These are phyloP conservation scores for Eimeria maxima DNA, from an alignment of 169 alveolate genomes.

Conservation along the genomic window DNA sequence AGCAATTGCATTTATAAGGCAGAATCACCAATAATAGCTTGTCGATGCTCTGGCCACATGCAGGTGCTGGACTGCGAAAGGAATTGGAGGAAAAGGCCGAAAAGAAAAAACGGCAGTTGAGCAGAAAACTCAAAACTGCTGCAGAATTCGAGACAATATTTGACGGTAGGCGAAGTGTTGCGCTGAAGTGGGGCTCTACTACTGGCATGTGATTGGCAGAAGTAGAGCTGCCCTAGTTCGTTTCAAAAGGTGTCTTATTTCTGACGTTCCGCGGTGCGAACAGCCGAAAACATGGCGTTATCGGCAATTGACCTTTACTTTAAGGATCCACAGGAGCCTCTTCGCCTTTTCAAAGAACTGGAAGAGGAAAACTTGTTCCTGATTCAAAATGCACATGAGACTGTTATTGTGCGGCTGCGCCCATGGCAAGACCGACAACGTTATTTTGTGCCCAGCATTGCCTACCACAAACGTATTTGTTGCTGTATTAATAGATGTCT, in stretches of 20 bases:
- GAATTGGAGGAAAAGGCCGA: constrained; percentile 80
- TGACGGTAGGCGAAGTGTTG: constrained; percentile 5
- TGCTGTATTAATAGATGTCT: no score
- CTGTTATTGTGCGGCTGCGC: constrained; percentile 51
- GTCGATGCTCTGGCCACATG: neutral
- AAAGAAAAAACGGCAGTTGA: constrained; percentile 65
- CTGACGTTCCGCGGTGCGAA: neutral
- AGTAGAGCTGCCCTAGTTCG: neutral
- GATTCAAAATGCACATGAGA: constrained; percentile 87
- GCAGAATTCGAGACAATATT: constrained; percentile 62
- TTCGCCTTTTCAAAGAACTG: constrained; percentile 85
- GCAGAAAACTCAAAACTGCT: constrained; percentile 58
- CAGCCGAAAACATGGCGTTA: constrained; percentile 67
- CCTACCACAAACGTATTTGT: neutral
- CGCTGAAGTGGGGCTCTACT: neutral
- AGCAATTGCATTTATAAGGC: no score
- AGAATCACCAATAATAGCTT: neutral
- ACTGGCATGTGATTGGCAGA: neutral
- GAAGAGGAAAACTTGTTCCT: constrained; percentile 88
- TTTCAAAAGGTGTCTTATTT: neutral
- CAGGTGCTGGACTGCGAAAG: constrained; percentile 56
- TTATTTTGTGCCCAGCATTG: neutral
- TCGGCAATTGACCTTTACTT: constrained; percentile 82
- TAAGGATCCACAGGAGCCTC: constrained; percentile 87
- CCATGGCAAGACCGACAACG: neutral